phyloP scores from a whole-genome alignment of 139 green algal species.

The Chlamydomonas sphaeroides region DNA sequence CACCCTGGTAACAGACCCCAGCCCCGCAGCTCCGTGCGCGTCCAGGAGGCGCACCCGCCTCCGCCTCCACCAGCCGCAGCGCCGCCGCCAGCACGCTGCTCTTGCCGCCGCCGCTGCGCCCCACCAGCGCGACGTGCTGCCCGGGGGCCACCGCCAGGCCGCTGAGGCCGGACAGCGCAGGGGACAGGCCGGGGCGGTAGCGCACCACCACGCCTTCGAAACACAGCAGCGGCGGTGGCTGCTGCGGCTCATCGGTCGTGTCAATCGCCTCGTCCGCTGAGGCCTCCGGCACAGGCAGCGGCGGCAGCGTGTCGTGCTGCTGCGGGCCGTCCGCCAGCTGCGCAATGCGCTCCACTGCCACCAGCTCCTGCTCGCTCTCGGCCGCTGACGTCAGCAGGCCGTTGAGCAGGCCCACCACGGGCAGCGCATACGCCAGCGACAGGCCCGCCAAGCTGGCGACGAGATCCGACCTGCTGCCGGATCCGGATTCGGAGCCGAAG shows the following conservation, averaged over 20 bases:
- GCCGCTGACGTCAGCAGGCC: conserved; percentile 74
- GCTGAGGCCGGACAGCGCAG: conserved; percentile 51
- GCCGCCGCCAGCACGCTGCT: conserved; percentile 67
- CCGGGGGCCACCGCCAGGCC: conserved; percentile 59
- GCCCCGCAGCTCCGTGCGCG: neutral
- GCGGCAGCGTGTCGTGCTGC: conserved; percentile 12
- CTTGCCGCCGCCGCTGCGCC: conserved; percentile 85
- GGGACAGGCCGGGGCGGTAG: conserved; percentile 28
- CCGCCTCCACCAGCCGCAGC: conserved; percentile 65
- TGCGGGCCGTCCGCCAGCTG: conserved; percentile 17
- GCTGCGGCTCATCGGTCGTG: too few species aligned
- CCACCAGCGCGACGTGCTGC: conserved; percentile 77
- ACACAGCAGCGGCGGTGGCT: neutral
- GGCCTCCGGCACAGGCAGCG: too few species aligned
- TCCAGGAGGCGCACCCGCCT: conserved; percentile 27
- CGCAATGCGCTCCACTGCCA: conserved; percentile 81
- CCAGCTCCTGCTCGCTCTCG: conserved; percentile 87
- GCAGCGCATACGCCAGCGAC: conserved; percentile 82
- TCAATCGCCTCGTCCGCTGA: too few species aligned
- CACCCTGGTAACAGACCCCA: too few species aligned
- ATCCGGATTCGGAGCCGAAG: too few species aligned
- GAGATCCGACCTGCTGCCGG: conserved; percentile 2
- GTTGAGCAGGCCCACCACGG: conserved; percentile 82
- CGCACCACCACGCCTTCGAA: conserved; percentile 14
- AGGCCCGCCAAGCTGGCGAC: conserved; percentile 73